Evolutionary conservation across 208 protist species (phyloP), one percentile per base, ranked within the genome.

Genomic region (Wallacemonas rigidus): DNA sequence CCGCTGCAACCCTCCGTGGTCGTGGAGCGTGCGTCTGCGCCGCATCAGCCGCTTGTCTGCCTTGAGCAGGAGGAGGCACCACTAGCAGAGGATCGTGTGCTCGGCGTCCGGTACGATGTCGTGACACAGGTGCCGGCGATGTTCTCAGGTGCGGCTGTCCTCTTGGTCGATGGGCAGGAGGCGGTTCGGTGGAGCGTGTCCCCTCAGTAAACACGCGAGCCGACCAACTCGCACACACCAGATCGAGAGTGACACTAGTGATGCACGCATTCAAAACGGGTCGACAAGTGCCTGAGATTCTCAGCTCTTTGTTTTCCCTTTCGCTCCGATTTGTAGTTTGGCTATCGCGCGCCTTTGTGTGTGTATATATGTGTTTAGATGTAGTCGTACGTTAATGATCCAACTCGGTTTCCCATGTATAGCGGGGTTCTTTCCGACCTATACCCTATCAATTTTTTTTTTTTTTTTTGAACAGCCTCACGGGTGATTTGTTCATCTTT

Each of bases 151-250:
- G 54, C 64, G 8, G 85, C 82, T 44, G 71, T 90, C 48, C 64
- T 90, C 50, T 60, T 88, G 15, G 70, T 90, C 35, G 77, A 90
- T 64, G 82, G 70, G 17, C 77, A 86, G 50, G 80, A 90, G 69
- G 60, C 65, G 35, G 80, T 85, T 11, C 57, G 67, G 12, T 90
- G 85, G 85, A 64, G 77, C 12, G 80, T 90, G 6, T 11, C 36
- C 17, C 5, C 53, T 26, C 14, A 64, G 43, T 62, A 15, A 62
- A 11, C 7, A 35, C 26, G 26, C 26, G 26, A 26, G 26, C 26
- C 0, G 26, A 26, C 26, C 26, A 26, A 26, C 26, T 26, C 26
- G 26, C 26, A 26, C 26, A 0, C 26, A 26, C 26, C 26, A 26
- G 26, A 26, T 26, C 26, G 26, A 26, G 26, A 26, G 26, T 26